phyloP scores from a whole-genome alignment of 169 alveolate species.

The Plasmodium malariae region DNA sequence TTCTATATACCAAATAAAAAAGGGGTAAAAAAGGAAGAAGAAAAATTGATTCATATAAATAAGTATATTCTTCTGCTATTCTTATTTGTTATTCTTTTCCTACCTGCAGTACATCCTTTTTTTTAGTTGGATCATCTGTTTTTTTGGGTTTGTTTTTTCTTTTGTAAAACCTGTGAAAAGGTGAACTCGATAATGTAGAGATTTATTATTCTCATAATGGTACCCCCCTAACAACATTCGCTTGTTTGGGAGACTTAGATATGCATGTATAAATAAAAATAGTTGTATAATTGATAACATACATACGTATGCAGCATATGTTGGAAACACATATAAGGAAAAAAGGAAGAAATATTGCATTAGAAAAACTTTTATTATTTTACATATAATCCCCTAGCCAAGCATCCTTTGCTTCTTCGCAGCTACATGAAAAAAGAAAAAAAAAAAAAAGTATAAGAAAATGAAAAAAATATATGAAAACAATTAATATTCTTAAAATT shows the following conservation, averaged over 20 bases:
- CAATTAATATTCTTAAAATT: neutral
- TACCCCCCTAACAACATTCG: too few relatives aligned
- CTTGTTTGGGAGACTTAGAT: neutral
- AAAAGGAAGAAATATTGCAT: constrained; percentile 5
- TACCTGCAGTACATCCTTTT: constrained; percentile 49
- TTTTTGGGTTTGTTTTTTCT: constrained; percentile 32
- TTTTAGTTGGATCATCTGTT: constrained; percentile 12
- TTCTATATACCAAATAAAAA: constrained; percentile 8
- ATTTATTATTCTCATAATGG: too few relatives aligned
- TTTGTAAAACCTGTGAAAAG: constrained; percentile 37
- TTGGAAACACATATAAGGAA: neutral
- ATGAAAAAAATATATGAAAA: neutral
- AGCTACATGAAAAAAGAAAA: constrained; percentile 3
- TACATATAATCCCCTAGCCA: constrained; percentile 62
- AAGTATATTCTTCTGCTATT: neutral
- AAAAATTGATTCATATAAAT: neutral
- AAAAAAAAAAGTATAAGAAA: neutral
- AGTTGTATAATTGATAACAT: neutral
- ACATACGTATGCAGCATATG: neutral
- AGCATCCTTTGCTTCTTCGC: constrained; percentile 70
- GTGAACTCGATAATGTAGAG: too few relatives aligned
- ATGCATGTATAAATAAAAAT: neutral
- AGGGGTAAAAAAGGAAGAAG: constrained; percentile 18
- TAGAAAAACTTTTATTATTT: neutral
- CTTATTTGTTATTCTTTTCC: neutral